phyloP scores from a whole-genome alignment of 1,139 yeast species.

The Pichia sorboxylosa region DNA sequence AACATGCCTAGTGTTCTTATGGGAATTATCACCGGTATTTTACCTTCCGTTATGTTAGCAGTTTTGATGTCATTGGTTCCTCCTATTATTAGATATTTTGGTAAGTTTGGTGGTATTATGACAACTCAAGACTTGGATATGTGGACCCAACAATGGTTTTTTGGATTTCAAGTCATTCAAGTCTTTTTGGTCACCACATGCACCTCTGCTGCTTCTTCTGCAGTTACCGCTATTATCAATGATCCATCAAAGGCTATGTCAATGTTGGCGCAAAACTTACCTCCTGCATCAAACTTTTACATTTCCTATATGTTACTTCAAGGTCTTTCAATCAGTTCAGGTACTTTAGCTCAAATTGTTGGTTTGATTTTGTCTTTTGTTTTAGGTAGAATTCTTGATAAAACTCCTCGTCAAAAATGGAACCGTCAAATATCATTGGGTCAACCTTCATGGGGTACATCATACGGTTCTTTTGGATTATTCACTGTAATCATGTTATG shows the following conservation, averaged over 20 bases:
- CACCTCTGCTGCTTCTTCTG: slow-evolving; percentile 64
- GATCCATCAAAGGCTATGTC: slow-evolving; percentile 59
- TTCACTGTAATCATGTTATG: slow-evolving; percentile 71
- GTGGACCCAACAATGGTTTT: slow-evolving; percentile 66
- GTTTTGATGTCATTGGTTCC: slow-evolving; percentile 76
- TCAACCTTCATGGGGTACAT: slow-evolving; percentile 73
- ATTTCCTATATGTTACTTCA: slow-evolving; percentile 64
- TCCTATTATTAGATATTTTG: slow-evolving; percentile 54
- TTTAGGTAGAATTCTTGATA: slow-evolving; percentile 59
- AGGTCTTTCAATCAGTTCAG: slow-evolving; percentile 75
- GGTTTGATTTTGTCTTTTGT: slow-evolving; percentile 60
- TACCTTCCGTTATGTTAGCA: slow-evolving; percentile 76
- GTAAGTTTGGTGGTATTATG: slow-evolving; percentile 53
- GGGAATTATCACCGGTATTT: slow-evolving; percentile 78
- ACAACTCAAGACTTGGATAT: slow-evolving; percentile 54
- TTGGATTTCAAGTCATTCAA: slow-evolving; percentile 60
- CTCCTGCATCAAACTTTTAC: slow-evolving; percentile 82
- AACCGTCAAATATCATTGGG: slow-evolving; percentile 53
- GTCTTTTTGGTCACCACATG: slow-evolving; percentile 59
- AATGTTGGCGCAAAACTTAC: slow-evolving; percentile 62
- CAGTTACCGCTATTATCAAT: slow-evolving; percentile 54
- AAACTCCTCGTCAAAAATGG: slow-evolving; percentile 83
- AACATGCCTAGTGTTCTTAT: slow-evolving; percentile 53
- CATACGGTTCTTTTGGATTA: slow-evolving; percentile 75
- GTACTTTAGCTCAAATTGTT: slow-evolving; percentile 67